Evolutionary conservation across 192 early-diverging fungal species (phyloP).

Genomic region (Diversispora epigaea): DNA sequence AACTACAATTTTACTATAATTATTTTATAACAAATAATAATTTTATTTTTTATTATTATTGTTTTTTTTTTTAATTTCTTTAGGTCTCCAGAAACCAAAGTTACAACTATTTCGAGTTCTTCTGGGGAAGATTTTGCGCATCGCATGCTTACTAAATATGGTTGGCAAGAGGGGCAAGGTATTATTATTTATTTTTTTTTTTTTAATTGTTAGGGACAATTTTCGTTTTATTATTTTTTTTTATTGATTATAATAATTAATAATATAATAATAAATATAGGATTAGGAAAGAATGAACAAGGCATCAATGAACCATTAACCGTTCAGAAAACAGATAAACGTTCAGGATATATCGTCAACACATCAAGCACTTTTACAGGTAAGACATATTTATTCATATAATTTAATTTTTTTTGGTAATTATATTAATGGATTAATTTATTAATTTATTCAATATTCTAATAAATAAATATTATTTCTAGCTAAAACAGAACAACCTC

Average conservation of each 20-base stretch:
- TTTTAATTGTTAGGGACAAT: not conserved
- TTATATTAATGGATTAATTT: too few relatives aligned
- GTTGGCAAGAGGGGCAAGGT: slow-evolving; percentile 49
- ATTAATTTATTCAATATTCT: not conserved
- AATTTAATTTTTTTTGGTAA: not conserved
- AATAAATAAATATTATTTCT: not conserved
- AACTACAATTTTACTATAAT: not conserved
- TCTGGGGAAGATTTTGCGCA: slow-evolving; percentile 35
- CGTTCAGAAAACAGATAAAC: slow-evolving; percentile 38
- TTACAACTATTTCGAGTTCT: not conserved
- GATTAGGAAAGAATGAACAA: slow-evolving; percentile 41
- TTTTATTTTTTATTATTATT: too few relatives aligned
- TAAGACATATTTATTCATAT: not conserved
- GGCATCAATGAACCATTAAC: slow-evolving; percentile 42
- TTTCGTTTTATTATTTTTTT: not conserved
- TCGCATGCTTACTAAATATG: slow-evolving; percentile 42
- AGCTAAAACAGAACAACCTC: not conserved
- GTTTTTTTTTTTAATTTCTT: not conserved
- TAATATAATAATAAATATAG: not conserved
- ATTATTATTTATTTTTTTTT: not conserved
- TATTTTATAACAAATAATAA: not conserved
- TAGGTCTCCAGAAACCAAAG: slow-evolving; percentile 13
- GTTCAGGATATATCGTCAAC: slow-evolving; percentile 40
- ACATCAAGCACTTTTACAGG: not conserved
- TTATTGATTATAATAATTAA: not conserved